Conservation (phyloP, 2,329 filamentous ascomycete genomes). For the Botrytis fragariae region DNA sequence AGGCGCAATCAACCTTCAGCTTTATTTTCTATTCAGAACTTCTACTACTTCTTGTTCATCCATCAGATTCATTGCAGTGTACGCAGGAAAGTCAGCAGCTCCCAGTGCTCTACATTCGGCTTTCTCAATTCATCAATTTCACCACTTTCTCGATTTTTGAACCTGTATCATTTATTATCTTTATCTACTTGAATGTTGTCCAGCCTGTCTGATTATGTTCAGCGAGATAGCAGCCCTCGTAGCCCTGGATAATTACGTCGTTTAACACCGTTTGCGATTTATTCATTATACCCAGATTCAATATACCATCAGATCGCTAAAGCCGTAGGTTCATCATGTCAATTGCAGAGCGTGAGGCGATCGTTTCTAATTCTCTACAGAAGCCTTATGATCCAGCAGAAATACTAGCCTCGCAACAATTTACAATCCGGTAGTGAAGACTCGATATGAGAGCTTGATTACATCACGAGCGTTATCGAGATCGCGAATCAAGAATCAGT, state of each 20-base stretch:
- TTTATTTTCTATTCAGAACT: slow-evolving; percentile 7
- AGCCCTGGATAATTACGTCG: slow-evolving; percentile 17
- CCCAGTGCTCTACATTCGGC: background rate
- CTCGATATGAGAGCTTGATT: slow-evolving; percentile 33
- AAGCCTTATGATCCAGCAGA: slow-evolving; percentile 26
- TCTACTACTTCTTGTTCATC: background rate
- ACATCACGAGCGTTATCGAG: slow-evolving; percentile 22
- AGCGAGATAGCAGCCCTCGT: slow-evolving; percentile 9
- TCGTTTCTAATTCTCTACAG: slow-evolving; percentile 22
- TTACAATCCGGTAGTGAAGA: slow-evolving; percentile 21
- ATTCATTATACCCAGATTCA: background rate
- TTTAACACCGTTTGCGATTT: background rate
- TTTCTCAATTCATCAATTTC: background rate
- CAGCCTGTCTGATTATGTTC: slow-evolving; percentile 20
- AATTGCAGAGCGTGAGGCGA: slow-evolving; percentile 7
- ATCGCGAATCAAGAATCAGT: slow-evolving; percentile 19
- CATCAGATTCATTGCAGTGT: background rate
- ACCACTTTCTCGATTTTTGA: background rate
- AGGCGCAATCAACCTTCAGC: slow-evolving; percentile 20
- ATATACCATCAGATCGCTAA: slow-evolving; percentile 14
- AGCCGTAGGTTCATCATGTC: slow-evolving; percentile 13
- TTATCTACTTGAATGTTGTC: slow-evolving; percentile 14
- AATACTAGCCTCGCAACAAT: slow-evolving; percentile 22
- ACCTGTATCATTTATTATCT: background rate
- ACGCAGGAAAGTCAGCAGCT: background rate